phyloP scores from a whole-genome alignment of 2,329 filamentous ascomycete species.

The Pseudocercospora eumusae region DNA sequence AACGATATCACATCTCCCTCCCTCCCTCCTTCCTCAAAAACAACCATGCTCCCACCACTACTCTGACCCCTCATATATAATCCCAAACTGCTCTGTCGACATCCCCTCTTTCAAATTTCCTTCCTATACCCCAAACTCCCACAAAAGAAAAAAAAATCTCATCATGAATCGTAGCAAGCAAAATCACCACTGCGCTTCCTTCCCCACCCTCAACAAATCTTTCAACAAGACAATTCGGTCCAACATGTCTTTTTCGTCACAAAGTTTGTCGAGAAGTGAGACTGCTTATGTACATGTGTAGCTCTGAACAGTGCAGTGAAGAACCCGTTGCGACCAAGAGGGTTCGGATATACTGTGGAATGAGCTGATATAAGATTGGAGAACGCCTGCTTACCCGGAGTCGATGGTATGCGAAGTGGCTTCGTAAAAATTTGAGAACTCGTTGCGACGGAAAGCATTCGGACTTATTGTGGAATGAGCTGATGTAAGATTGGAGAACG shows the following conservation, averaged over 20 bases:
- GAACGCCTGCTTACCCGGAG: not conserved
- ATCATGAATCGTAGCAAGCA: constrained; percentile 25
- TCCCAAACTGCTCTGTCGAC: constrained; percentile 19
- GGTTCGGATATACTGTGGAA: not conserved
- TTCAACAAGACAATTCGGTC: constrained; percentile 14
- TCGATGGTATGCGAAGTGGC: not conserved
- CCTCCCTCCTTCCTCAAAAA: constrained; percentile 17
- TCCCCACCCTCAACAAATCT: constrained; percentile 19
- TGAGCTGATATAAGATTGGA: not conserved
- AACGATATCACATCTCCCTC: not conserved
- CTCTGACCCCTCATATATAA: constrained; percentile 19
- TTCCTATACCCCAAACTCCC: constrained; percentile 22
- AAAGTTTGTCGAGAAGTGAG: not conserved
- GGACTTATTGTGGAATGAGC: not conserved
- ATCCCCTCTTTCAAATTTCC: constrained; percentile 17
- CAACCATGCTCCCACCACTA: constrained; percentile 24
- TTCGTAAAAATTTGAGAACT: not conserved
- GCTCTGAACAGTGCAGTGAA: not conserved
- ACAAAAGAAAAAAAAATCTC: constrained; percentile 26
- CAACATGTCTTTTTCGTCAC: constrained; percentile 27
- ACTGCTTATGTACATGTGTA: no score
- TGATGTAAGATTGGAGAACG: not conserved
- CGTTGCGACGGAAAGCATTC: not conserved
- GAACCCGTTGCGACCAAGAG: not conserved
- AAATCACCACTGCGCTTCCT: constrained; percentile 23